Percentiles rank a stretch among this genome's conserved stretches.
These are phyloP conservation scores for Boletus speciosus DNA, from an alignment of 768 basidiomycete species.

Conservation along the genomic window DNA sequence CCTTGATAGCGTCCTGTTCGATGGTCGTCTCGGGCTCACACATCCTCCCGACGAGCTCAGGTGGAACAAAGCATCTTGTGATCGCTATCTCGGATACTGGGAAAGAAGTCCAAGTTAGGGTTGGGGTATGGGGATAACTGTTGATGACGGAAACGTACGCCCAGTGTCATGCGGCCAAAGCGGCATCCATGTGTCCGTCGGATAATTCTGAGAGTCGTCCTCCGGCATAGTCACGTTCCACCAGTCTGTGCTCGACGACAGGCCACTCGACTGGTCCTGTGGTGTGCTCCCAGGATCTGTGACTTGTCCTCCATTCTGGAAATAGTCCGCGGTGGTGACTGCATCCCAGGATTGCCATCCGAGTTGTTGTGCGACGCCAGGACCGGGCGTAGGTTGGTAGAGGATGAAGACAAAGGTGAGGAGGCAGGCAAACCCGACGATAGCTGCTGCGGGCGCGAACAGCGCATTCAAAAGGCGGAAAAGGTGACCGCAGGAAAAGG, in stretches of 20 bases:
- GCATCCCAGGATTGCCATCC: slow-evolving; percentile 91
- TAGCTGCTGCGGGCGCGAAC: slow-evolving; percentile 55
- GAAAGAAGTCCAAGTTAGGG: background rate
- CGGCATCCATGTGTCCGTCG: slow-evolving; percentile 54
- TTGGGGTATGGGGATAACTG: background rate
- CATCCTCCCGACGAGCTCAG: slow-evolving; percentile 50
- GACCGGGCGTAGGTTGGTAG: slow-evolving; percentile 73
- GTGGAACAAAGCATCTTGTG: slow-evolving; percentile 62
- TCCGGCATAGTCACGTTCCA: slow-evolving; percentile 15
- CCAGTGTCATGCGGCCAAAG: slow-evolving; percentile 30
- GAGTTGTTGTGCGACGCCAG: slow-evolving; percentile 64
- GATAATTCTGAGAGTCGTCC: slow-evolving; percentile 63
- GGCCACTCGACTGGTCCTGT: slow-evolving; percentile 1
- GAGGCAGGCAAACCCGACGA: slow-evolving; percentile 65
- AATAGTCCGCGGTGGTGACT: slow-evolving; percentile 36
- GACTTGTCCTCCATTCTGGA: background rate
- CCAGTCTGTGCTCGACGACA: slow-evolving; percentile 11
- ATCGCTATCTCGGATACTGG: slow-evolving; percentile 81
- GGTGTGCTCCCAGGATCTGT: background rate
- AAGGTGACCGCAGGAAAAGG: slow-evolving; percentile 37
- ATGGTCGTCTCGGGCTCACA: slow-evolving; percentile 69
- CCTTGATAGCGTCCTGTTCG: slow-evolving; percentile 71
- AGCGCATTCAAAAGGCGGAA: slow-evolving; percentile 52
- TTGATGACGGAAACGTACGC: slow-evolving; percentile 13
- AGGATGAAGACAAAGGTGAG: slow-evolving; percentile 78